phyloP scores from a whole-genome alignment of 2,329 filamentous ascomycete genomes.

The Penicillium crustosum region DNA sequence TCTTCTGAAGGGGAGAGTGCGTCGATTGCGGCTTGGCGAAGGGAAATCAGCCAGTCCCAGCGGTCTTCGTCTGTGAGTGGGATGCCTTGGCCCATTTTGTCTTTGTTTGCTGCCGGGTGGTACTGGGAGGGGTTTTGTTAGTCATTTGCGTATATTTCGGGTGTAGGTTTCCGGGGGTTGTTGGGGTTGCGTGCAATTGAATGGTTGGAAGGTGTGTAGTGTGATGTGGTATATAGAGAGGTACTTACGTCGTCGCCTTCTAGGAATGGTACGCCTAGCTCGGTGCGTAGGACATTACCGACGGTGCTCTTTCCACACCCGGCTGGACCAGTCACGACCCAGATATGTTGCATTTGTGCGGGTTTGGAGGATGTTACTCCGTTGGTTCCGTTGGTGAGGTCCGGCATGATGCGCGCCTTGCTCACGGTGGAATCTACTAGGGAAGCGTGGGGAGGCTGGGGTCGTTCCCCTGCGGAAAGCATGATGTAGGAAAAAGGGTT shows the following conservation, averaged over 20 bases:
- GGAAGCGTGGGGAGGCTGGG: constrained; percentile 27
- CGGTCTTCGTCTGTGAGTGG: constrained; percentile 90
- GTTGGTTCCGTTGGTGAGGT: constrained; percentile 14
- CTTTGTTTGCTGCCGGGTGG: constrained; percentile 66
- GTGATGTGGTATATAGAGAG: not conserved
- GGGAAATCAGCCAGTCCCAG: constrained; percentile 90
- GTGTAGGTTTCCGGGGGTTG: not conserved
- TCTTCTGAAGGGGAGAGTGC: constrained; percentile 44
- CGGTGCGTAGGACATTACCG: constrained; percentile 62
- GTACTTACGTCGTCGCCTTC: constrained; percentile 73
- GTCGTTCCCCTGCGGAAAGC: constrained; percentile 43
- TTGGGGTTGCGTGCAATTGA: not conserved
- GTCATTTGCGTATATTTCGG: not conserved
- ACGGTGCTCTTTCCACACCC: constrained; percentile 79
- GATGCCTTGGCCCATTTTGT: constrained; percentile 84
- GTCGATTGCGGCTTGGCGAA: constrained; percentile 64
- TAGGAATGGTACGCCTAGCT: constrained; percentile 68
- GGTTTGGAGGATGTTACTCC: constrained; percentile 13
- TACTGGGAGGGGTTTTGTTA: constrained; percentile 34
- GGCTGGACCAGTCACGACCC: constrained; percentile 76
- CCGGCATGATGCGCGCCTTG: constrained; percentile 22
- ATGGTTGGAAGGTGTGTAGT: not conserved
- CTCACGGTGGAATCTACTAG: constrained; percentile 23
- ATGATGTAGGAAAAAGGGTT: constrained; percentile 29
- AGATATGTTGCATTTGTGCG: constrained; percentile 63